Percentiles rank a stretch among this genome's conserved stretches.
These are phyloP conservation scores for Tuber borchii DNA, from an alignment of 495 filamentous ascomycete genomes.

Conservation along the genomic window DNA sequence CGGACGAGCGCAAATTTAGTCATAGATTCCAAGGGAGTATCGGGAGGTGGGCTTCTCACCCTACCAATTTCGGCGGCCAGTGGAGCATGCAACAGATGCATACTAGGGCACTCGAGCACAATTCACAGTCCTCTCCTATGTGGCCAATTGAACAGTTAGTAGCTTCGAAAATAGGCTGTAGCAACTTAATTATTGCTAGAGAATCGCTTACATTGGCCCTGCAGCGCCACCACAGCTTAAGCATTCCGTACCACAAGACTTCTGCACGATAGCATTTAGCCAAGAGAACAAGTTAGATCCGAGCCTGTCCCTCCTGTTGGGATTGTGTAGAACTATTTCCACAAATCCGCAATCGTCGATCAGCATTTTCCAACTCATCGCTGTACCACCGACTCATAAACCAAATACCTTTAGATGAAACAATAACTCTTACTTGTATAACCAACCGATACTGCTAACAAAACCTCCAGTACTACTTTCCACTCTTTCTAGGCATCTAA, in stretches of 20 bases:
- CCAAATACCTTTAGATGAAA: neutral
- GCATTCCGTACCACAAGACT: neutral
- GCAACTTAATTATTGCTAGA: neutral
- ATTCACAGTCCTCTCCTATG: neutral
- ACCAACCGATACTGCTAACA: neutral
- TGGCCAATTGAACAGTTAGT: neutral
- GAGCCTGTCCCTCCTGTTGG: neutral
- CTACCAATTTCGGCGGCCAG: neutral
- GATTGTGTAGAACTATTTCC: neutral
- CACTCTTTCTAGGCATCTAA: neutral
- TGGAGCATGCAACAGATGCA: neutral
- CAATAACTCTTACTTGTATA: neutral
- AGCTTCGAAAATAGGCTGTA: neutral
- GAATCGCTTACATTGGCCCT: neutral
- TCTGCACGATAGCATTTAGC: neutral
- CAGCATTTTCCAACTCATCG: neutral
- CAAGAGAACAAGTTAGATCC: neutral
- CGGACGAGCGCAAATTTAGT: neutral
- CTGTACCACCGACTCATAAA: neutral
- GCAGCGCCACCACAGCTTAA: neutral
- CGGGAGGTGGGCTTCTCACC: neutral
- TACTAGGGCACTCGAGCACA: neutral
- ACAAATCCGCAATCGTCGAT: neutral
- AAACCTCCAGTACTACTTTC: neutral
- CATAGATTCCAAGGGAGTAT: neutral